Base-by-base conservation (phyloP, 78 protist genomes). In the Monosiga brevicollis region DNA sequence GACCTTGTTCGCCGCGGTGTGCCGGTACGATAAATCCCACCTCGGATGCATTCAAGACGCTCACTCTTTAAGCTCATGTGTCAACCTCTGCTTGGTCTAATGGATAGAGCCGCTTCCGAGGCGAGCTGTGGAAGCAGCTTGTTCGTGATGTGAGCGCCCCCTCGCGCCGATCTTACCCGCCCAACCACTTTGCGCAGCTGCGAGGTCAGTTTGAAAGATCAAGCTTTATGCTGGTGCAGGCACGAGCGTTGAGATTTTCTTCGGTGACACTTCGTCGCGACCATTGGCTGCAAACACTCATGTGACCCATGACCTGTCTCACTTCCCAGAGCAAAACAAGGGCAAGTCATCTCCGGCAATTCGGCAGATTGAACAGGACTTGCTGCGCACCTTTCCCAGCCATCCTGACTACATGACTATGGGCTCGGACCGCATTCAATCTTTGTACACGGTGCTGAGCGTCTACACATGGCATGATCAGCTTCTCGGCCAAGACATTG, bases 351-450 rank as follows among this genome's bases (percentile, higher is more conserved):
- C 29, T 49, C 15, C 62, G 15, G 29, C 62, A 49, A 70, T 49
- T 49, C 15, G 32, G 73, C 79, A 77, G 38, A 77, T 77, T n/a
- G 81, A 77, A 3, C 81, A 42, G 23, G 81, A 77, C 24, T 62
- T 77, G 39, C 15, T 77, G 72, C 81, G 81, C 1, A 77, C 81
- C 2, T 26, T 77, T 20, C 81, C 81, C 41, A 1, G 0, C 35
- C 34, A 77, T 22, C 42, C 32, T n/a, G 29, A 77, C 26, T 77
- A 11, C 38, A 36, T 29, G 40, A 20, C 20, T 6, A 20, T 62
- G 26, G 71, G 1, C 37, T 9, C 39, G 34, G 35, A 1, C 32
- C 26, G 20, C 23, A 42, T 77, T 25, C 25, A 15, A 9, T 6
- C 15, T 6, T 49, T 49, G 62, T 49, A 15, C 15, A 20, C 29